phyloP scores from a whole-genome alignment of 768 basidiomycete species.

The Pleurotus giganteus region DNA sequence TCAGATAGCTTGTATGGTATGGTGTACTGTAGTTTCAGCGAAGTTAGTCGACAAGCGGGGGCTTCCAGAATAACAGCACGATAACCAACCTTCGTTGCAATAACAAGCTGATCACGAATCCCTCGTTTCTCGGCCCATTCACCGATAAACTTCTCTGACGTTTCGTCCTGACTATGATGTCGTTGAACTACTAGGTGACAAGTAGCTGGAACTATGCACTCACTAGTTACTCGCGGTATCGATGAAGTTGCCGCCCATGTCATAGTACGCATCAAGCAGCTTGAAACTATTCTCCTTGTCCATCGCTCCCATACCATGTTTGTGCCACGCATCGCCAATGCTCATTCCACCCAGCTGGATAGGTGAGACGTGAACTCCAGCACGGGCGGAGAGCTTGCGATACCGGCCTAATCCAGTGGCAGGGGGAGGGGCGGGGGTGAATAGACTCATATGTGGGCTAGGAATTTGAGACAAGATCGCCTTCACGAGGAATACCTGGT shows the following conservation, averaged over 20 bases:
- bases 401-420: slow-evolving; percentile 29
- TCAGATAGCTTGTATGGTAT: slow-evolving; percentile 27
- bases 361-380: slow-evolving; percentile 41
- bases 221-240: slow-evolving; percentile 48
- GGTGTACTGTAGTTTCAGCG: slow-evolving; percentile 23
- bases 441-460: slow-evolving; percentile 2
- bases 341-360: slow-evolving; percentile 41
- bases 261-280: slow-evolving; percentile 41
- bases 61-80: neutral
- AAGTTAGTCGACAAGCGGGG: neutral
- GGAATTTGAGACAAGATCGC: no score
- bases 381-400: slow-evolving; percentile 31
- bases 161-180: slow-evolving; percentile 28
- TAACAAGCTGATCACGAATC: slow-evolving; percentile 38
- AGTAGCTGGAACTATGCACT: slow-evolving; percentile 10
- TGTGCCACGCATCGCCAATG: slow-evolving; percentile 38
- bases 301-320: slow-evolving; percentile 33
- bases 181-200: neutral
- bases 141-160: slow-evolving; percentile 38
- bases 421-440: slow-evolving; percentile 24
- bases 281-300: slow-evolving; percentile 41
- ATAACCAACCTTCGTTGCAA: slow-evolving; percentile 28
- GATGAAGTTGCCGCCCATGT: slow-evolving; percentile 49
- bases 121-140: slow-evolving; percentile 40
- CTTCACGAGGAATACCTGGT: no score